Base-by-base conservation (phyloP, 176 grass and related monocot species). In the Carex parvula region DNA sequence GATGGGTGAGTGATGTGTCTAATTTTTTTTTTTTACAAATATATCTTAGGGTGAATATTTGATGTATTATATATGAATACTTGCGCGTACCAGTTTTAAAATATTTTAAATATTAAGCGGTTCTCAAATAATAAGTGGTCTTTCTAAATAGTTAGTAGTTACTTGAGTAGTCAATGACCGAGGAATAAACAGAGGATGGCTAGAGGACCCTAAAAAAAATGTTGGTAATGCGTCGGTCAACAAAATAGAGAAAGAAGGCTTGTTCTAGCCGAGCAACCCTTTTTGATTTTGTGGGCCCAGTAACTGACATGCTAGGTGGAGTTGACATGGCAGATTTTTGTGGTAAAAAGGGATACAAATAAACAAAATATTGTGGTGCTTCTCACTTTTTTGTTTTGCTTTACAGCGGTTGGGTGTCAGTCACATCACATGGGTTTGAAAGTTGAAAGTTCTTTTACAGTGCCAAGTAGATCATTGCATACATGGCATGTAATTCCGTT, bases 371-470 rank as follows among this genome's bases (percentile, higher is more conserved):
- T 71, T 71, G 9, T 56, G 48, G 73, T 29, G 50, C 6, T 55
- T 30, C n/a, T 29, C 8, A 15, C 6, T 26, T 26, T 76, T 29
- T 7, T 53, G 8, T 53, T 7, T 54, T n/a, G 7, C 73, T 77
- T 77, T 77, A 48, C 12, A 72, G 70, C n/a, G 50, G 41, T 73
- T 52, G 20, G 42, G 46, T 55, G 48, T 76, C 72, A 76, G 72
- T 76, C 68, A 71, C 68, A 71, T 71, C 0, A 26, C 26, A 26
- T 26, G 26, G 0, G 67, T 37, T 24, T 72, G 41, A 46, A 50
- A 72, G 41, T 77, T 56, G 70, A 48, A 50, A 73, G 70, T 77
- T 56, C 50, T 77, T 76, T 77, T 77, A 77, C 73, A 77, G 73
- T 77, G 73, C 50, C 50, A 77, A 32, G 73, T 77, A 56, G 50